Conservation (phyloP, 768 basidiomycete genomes). For the Galerina marginata region DNA sequence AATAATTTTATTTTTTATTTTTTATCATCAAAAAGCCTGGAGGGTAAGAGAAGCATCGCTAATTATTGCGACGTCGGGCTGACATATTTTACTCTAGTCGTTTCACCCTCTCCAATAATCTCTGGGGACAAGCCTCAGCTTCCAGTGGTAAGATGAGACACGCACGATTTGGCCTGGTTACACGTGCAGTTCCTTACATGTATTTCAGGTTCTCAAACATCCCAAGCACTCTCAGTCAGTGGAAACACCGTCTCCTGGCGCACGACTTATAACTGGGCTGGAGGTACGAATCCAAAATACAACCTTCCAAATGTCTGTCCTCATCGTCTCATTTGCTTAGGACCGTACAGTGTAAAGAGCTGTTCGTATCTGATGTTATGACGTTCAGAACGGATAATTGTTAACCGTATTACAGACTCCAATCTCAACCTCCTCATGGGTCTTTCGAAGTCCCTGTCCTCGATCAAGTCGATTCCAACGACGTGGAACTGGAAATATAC, state of each 20-base stretch:
- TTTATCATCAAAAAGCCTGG: constrained; percentile 11
- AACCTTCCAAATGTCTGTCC: not conserved
- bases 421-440: constrained; percentile 38
- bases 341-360: constrained; percentile 34
- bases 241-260: constrained; percentile 36
- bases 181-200: not conserved
- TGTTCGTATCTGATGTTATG: constrained; percentile 24
- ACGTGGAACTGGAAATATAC: constrained; percentile 38
- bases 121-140: constrained; percentile 36
- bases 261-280: constrained; percentile 38
- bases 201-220: constrained; percentile 33
- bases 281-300: constrained; percentile 22
- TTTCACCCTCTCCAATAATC: constrained; percentile 35
- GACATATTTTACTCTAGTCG: constrained; percentile 16
- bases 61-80: not conserved
- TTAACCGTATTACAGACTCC: constrained; percentile 26
- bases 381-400: not conserved
- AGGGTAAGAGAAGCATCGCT: constrained; percentile 16
- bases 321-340: not conserved
- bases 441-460: constrained; percentile 30
- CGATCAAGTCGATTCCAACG: constrained; percentile 38
- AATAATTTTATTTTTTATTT: not conserved
- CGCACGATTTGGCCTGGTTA: not conserved
- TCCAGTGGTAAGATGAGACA: constrained; percentile 24
- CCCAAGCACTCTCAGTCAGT: constrained; percentile 32